Percentiles rank a stretch among this genome's conserved stretches.
Evolutionary conservation across 2,329 filamentous ascomycete genomes (phyloP).

Genomic region (Arthrobotrys musiformis): DNA sequence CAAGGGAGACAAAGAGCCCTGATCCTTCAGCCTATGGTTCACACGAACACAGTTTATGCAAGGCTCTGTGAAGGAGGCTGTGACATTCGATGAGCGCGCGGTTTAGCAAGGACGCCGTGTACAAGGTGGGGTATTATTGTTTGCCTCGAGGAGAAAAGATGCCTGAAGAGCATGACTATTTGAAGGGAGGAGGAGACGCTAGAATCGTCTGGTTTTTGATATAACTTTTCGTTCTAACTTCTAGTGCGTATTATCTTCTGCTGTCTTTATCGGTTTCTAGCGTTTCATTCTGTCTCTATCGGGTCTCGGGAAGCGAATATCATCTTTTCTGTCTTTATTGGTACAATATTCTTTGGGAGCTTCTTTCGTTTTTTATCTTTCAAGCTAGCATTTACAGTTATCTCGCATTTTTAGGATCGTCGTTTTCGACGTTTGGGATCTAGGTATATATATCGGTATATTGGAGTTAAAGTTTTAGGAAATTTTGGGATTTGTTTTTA

Average conservation of each 20-base stretch:
- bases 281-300: not conserved
- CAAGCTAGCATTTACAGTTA: not conserved
- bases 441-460: too few species aligned
- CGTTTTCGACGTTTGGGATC: not conserved
- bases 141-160: not conserved
- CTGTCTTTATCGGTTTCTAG: constrained; percentile 1
- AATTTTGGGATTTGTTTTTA: not conserved
- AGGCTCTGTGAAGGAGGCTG: constrained; percentile 31
- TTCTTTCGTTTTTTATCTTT: not conserved
- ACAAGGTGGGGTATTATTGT: not conserved
- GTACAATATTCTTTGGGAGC: not conserved
- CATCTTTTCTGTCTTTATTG: constrained; percentile 6
- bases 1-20: not conserved
- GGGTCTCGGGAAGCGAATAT: not conserved
- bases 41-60: constrained; percentile 11
- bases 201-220: not conserved
- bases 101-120: not conserved
- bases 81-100: not conserved
- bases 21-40: constrained; percentile 10
- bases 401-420: not conserved
- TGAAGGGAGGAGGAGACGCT: not conserved
- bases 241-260: not conserved
- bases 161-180: constrained; percentile 19
- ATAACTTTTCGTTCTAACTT: not conserved
- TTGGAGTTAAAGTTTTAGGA: not conserved